Evolutionary conservation across 2,329 filamentous ascomycete genomes (phyloP), one percentile per base, ranked within the genome.

Genomic region (Cladosporium austrohemisphaericum): DNA sequence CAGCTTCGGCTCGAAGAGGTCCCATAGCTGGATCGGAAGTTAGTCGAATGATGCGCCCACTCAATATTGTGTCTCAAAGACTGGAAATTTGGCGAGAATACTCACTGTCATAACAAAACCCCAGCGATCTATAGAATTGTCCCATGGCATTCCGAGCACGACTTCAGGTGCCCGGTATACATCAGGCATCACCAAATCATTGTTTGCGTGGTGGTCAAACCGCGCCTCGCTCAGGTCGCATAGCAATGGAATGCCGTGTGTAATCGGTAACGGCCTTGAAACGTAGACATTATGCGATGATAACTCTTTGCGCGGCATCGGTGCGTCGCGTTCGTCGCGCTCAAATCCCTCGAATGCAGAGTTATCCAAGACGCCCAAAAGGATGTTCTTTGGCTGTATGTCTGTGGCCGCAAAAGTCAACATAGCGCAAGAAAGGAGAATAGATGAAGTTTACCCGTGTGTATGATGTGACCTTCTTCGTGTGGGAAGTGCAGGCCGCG

Each of bases 191-290:
- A 60, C 55, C 22, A 62, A 54, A 49, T 64, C 59, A 1, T 51
- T 57, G 32, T 67, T 61, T 16, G 52, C 64, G 16, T 50, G 33
- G 35, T 60, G 60, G n/a, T 63, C 67, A 11, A 57, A 54, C n/a
- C 63, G 60, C n/a, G 69, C 68, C 50, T 68, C 63, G 10, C 69
- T 65, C 1, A 71, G 53, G 51, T 73, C 68, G 35, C 57, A 62
- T 6, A 72, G 55, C 6, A 54, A 56, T 5, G 70, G 61, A 0
- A 54, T 37, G 0, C 67, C 68, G 16, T 55, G 57, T 11, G 62
- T 65, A 22, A 64, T 53, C 3, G 63, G 20, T 57, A 71, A 61
- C 46, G 62, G 61, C 18, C 62, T 58, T 8, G 68, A 70, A 9
- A 64, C 52, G 36, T 71, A 59, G 13, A 66, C 63, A 4, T 57